These are phyloP conservation scores for Phytophthora sansomeana DNA, from an alignment of 352 stramenopile species.

Conservation along the genomic window DNA sequence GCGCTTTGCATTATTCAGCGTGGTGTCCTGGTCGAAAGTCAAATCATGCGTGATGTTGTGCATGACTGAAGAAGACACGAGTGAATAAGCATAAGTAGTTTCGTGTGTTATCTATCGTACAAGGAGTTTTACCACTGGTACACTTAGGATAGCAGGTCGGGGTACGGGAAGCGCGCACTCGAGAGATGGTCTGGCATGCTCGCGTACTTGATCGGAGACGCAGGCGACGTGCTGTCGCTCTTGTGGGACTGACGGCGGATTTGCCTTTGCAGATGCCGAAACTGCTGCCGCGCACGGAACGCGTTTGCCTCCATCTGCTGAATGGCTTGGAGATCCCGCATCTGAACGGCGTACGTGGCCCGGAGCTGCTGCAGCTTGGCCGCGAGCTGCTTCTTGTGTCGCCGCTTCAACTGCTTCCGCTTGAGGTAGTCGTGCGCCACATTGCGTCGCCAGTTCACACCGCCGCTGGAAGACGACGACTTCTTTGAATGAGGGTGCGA, in stretches of 20 bases:
- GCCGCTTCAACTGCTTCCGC: slow-evolving; percentile 77
- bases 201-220: slow-evolving; percentile 23
- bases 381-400: slow-evolving; percentile 72
- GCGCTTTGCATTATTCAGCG: no score
- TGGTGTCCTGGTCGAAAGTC: no score
- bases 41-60: no score
- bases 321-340: slow-evolving; percentile 51
- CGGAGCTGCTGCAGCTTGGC: slow-evolving; percentile 60
- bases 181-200: slow-evolving; percentile 33
- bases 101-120: slow-evolving; percentile 23
- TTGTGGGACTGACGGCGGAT: slow-evolving; percentile 20
- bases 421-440: slow-evolving; percentile 62
- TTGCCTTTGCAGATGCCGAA: slow-evolving; percentile 45
- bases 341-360: slow-evolving; percentile 47
- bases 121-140: slow-evolving; percentile 5
- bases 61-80: not conserved
- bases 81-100: not conserved
- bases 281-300: slow-evolving; percentile 52
- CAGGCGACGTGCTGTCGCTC: slow-evolving; percentile 5
- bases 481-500: slow-evolving; percentile 37
- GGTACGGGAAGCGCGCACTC: slow-evolving; percentile 26
- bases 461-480: slow-evolving; percentile 17
- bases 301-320: slow-evolving; percentile 65
- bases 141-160: slow-evolving; percentile 37
- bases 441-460: slow-evolving; percentile 61